These are phyloP conservation scores for Kluyveromyces nonfermentans DNA, from an alignment of 805 yeast genomes.

Conservation along the genomic window DNA sequence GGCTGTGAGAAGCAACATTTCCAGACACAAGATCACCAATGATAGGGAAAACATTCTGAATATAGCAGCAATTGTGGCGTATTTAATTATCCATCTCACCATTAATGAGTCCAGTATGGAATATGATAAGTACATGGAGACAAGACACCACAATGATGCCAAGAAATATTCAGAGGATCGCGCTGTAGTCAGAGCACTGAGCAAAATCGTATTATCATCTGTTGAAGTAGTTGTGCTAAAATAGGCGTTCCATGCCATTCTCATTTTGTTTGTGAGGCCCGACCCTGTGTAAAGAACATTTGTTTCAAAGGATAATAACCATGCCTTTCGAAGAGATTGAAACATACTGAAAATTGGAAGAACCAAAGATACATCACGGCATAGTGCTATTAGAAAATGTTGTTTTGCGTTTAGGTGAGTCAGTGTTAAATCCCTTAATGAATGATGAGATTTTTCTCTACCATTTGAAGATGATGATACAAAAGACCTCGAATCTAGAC, in stretches of 20 bases:
- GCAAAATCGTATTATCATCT: constrained; percentile 15
- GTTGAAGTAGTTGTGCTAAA: constrained; percentile 17
- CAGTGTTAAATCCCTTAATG: constrained; percentile 39
- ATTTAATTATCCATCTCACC: constrained; percentile 89
- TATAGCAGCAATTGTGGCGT: constrained; percentile 81
- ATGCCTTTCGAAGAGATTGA: constrained; percentile 31
- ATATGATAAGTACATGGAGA: constrained; percentile 75
- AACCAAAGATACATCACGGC: constrained; percentile 66
- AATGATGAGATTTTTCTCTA: constrained; percentile 2
- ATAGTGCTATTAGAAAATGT: constrained; percentile 65
- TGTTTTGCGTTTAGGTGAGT: constrained; percentile 66
- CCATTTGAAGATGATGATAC: neutral
- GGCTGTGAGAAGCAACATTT: constrained; percentile 56
- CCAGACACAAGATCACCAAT: constrained; percentile 57
- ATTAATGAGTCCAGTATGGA: constrained; percentile 81
- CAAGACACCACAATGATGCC: constrained; percentile 89
- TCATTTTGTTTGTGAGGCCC: constrained; percentile 13
- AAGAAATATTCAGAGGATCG: constrained; percentile 69
- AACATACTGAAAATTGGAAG: constrained; percentile 53
- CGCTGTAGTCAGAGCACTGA: constrained; percentile 41
- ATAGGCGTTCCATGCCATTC: constrained; percentile 16
- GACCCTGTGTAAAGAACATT: constrained; percentile 11
- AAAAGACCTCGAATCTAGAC: neutral
- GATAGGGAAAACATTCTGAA: constrained; percentile 80
- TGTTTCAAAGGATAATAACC: constrained; percentile 14